Evolutionary conservation across 129 eudicot species (phyloP).

Genomic region (Arctium lappa): DNA sequence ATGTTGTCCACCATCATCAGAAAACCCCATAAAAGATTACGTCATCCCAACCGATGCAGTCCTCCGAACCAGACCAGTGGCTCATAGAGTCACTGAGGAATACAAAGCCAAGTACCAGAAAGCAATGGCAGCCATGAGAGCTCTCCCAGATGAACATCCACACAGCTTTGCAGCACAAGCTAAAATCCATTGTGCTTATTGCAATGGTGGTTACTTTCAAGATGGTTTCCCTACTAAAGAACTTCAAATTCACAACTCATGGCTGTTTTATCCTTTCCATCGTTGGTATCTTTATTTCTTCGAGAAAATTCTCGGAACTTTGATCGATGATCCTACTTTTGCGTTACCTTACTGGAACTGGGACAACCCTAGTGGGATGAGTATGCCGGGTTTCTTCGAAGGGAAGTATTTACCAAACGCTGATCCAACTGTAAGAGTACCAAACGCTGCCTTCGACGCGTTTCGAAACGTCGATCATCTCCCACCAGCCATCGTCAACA

Average conservation of each 20-base stretch:
- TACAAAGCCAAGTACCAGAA: constrained; percentile 19
- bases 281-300: constrained; percentile 43
- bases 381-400: constrained; percentile 22
- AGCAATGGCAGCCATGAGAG: constrained; percentile 40
- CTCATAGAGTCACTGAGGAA: background rate
- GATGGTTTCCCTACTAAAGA: constrained; percentile 20
- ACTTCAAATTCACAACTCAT: constrained; percentile 44
- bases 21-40: background rate
- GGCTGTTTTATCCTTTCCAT: constrained; percentile 48
- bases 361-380: constrained; percentile 35
- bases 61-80: constrained; percentile 20
- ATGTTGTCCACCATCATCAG: constrained; percentile 30
- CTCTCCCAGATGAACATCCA: constrained; percentile 41
- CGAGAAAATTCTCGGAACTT: constrained; percentile 29
- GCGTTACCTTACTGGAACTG: constrained; percentile 34
- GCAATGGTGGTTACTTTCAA: constrained; percentile 38
- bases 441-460: constrained; percentile 14
- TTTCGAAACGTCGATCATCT: constrained; percentile 13
- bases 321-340: constrained; percentile 29
- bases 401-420: background rate
- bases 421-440: background rate
- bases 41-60: constrained; percentile 4
- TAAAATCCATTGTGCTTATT: constrained; percentile 48
- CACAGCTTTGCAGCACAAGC: constrained; percentile 45
- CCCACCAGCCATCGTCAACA: constrained; percentile 19